These are phyloP conservation scores for Candida dajiaensis DNA, from an alignment of 805 yeast genomes.

Conservation along the genomic window DNA sequence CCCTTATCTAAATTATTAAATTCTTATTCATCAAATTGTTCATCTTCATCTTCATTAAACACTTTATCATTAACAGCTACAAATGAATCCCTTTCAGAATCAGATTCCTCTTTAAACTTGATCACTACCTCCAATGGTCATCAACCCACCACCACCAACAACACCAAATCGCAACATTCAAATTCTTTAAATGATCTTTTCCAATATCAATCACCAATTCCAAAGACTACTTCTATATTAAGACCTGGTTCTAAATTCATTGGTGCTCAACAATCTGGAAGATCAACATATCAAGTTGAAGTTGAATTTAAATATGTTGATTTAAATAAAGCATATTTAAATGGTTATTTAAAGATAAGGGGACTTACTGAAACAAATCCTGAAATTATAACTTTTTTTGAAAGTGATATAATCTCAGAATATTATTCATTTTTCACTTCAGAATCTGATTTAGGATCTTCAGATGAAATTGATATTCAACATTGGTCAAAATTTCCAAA, in stretches of 20 bases:
- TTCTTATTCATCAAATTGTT: slow-evolving; percentile 3
- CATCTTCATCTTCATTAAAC: neutral
- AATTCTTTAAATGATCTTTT: neutral
- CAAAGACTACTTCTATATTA: slow-evolving; percentile 35
- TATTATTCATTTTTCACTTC: slow-evolving; percentile 38
- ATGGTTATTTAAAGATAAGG: slow-evolving; percentile 63
- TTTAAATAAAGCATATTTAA: slow-evolving; percentile 38
- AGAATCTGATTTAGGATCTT: slow-evolving; percentile 46
- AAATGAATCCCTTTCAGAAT: neutral
- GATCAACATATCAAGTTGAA: slow-evolving; percentile 56
- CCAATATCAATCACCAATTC: slow-evolving; percentile 3
- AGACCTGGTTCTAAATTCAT: slow-evolving; percentile 56
- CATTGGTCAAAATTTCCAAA: slow-evolving; percentile 61
- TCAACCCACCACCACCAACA: too few relatives aligned
- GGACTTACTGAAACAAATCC: slow-evolving; percentile 66
- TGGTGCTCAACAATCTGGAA: slow-evolving; percentile 70
- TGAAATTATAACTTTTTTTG: slow-evolving; percentile 69
- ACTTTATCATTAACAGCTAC: neutral
- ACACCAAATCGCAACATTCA: neutral
- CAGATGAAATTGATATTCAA: slow-evolving; percentile 53
- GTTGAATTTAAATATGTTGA: slow-evolving; percentile 72
- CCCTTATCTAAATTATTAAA: too few relatives aligned
- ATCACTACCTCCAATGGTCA: too few relatives aligned
- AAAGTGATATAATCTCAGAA: slow-evolving; percentile 56
- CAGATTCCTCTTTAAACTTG: neutral